Evolutionary conservation across 2,329 filamentous ascomycete genomes (phyloP).

Genomic region (Aspergillus sp.): DNA sequence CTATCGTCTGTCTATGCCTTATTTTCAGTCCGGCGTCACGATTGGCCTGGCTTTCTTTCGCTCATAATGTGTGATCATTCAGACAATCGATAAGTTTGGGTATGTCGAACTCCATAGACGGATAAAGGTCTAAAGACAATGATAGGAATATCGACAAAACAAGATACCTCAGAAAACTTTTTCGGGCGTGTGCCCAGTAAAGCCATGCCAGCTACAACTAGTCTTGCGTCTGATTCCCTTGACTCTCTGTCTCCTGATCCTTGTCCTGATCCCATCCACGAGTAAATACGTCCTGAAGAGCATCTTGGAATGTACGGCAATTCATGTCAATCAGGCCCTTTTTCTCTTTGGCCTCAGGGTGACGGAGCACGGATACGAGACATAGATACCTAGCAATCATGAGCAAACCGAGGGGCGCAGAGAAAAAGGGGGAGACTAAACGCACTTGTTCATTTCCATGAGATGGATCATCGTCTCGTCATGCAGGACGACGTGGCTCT

Average conservation of each 20-base stretch:
- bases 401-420: constrained; percentile 5
- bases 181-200: background rate
- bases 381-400: constrained; percentile 50
- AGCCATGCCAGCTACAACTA: too few relatives aligned
- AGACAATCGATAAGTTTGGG: background rate
- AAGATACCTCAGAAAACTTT: background rate
- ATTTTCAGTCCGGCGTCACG: constrained; percentile 1
- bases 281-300: constrained; percentile 55
- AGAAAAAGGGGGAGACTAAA: background rate
- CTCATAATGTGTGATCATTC: too few relatives aligned
- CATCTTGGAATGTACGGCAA: constrained; percentile 57
- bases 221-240: background rate
- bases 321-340: constrained; percentile 62
- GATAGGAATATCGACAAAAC: background rate
- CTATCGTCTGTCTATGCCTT: background rate
- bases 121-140: background rate
- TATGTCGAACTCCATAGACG: background rate
- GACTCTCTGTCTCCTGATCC: constrained; percentile 16
- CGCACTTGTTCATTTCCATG: constrained; percentile 61
- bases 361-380: constrained; percentile 58
- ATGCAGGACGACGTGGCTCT: constrained; percentile 58
- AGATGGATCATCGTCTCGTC: constrained; percentile 58
- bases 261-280: constrained; percentile 40
- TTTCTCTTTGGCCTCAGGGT: constrained; percentile 58
- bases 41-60: background rate